Evolutionary conservation across 352 stramenopile genomes (phyloP).

Genomic region (Blastocystis sp.): DNA sequence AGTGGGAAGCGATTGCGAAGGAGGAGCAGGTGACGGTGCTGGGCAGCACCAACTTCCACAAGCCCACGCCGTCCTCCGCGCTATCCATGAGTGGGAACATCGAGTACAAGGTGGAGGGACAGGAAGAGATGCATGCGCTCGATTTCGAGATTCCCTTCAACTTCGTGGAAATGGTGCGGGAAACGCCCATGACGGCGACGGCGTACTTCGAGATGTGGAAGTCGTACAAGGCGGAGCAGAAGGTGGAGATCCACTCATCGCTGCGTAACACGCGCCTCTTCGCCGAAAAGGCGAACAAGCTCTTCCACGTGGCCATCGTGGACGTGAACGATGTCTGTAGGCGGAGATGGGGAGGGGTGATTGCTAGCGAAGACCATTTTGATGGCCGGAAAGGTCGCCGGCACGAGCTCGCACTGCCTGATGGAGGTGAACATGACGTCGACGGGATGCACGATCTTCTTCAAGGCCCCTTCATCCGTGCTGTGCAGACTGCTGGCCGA

Average conservation of each 20-base stretch:
- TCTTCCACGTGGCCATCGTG: slow-evolving; percentile 49
- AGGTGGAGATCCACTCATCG: slow-evolving; percentile 30
- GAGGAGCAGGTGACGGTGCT: slow-evolving; percentile 51
- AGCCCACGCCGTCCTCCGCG: slow-evolving; percentile 47
- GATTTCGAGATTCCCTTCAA: slow-evolving; percentile 61
- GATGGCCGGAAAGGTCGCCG: slow-evolving; percentile 44
- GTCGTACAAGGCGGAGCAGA: slow-evolving; percentile 28
- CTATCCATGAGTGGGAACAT: slow-evolving; percentile 12
- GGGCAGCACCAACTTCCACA: slow-evolving; percentile 57
- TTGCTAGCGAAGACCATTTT: slow-evolving; percentile 24
- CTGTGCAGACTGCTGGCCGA: slow-evolving; percentile 47
- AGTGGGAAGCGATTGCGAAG: slow-evolving; percentile 4
- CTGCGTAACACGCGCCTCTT: slow-evolving; percentile 52
- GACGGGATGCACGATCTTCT: slow-evolving; percentile 64
- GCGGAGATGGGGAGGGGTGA: neutral
- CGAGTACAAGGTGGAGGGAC: slow-evolving; percentile 4
- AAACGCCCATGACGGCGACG: slow-evolving; percentile 26
- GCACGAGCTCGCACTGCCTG: slow-evolving; percentile 30
- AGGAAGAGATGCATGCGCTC: slow-evolving; percentile 2
- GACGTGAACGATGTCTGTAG: slow-evolving; percentile 39
- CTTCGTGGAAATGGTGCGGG: slow-evolving; percentile 62
- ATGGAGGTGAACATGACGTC: slow-evolving; percentile 66
- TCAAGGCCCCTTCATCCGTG: slow-evolving; percentile 36
- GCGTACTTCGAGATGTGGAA: slow-evolving; percentile 61
- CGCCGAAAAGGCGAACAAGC: slow-evolving; percentile 42